Evolutionary conservation across 73 alveolate genomes (phyloP), one percentile per base, ranked within the genome.

Genomic region (Urostyla sp.): DNA sequence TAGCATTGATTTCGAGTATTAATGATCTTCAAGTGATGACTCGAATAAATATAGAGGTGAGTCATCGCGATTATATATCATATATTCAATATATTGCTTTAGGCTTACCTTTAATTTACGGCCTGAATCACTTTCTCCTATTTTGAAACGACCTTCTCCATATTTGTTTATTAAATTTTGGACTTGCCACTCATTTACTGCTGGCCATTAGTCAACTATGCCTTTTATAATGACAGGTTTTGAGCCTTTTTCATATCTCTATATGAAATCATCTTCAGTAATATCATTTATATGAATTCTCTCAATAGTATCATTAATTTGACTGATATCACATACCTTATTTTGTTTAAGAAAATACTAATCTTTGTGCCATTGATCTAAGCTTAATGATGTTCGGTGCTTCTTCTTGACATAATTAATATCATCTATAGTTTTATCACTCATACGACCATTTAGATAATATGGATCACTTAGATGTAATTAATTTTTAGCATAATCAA

Each of bases 71-170:
- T 84, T 84, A 57, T 82, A 75, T 10, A 84, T 45, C 86, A 87
- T 55, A 72, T 91, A 91, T 61, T 88, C 94, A 15, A 91, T 57
- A 52, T 56, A 91, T 50, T 91, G 75, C 57, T 84, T 83, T 61
- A 91, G 77, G 56, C 80, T 91, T 59, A 87, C 78, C 23, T 88
- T 90, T 26, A 91, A 87, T 60, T 90, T 90, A 57, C 91, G 80
- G 18, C 97, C 97, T 16, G 87, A 85, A 69, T 91, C 97, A 69
- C 91, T 91, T 55, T 87, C 92, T 0, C 95, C 97, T 10, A 91
- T 88, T 55, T 85, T 89, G 49, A 92, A 82, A 35, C 40, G 32
- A 16, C 80, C 54, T 24, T 79, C 89, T 32, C 82, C 73, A 50
- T 77, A 89, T 16, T 57, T 72, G 48, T 85, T 21, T 24, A 84